Percentiles rank a stretch among this genome's conserved stretches.
Evolutionary conservation across 2,329 filamentous ascomycete genomes (phyloP).

Genomic region (Xylaria multiplex): DNA sequence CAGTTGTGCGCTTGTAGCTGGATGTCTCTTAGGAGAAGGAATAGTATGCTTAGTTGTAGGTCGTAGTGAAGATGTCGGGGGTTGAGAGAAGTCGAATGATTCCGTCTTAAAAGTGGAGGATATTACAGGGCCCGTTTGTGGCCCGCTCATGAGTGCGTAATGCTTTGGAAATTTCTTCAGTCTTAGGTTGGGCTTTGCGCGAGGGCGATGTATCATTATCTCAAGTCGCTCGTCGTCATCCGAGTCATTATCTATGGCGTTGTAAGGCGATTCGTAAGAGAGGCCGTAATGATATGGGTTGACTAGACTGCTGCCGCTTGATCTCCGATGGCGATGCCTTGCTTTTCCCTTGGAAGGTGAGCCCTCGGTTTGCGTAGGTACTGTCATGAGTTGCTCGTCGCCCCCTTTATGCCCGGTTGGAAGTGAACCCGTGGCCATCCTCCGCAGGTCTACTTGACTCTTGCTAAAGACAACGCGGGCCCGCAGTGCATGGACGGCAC

Average conservation of each 20-base stretch:
- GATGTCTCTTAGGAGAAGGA: slow-evolving; percentile 9
- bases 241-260: slow-evolving; percentile 57
- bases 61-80: slow-evolving; percentile 40
- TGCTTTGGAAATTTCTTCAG: slow-evolving; percentile 56
- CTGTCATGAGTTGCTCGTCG: slow-evolving; percentile 37
- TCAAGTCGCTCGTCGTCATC: slow-evolving; percentile 58
- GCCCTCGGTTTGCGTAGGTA: slow-evolving; percentile 28
- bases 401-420: slow-evolving; percentile 40
- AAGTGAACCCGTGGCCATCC: slow-evolving; percentile 53
- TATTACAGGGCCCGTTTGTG: slow-evolving; percentile 44
- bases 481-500: slow-evolving; percentile 74
- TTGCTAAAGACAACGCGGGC: slow-evolving; percentile 75
- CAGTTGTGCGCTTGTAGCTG: background rate
- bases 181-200: slow-evolving; percentile 52
- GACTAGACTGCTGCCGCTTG: slow-evolving; percentile 61
- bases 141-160: slow-evolving; percentile 49
- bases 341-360: slow-evolving; percentile 45
- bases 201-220: slow-evolving; percentile 51
- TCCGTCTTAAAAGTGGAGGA: slow-evolving; percentile 44
- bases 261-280: slow-evolving; percentile 52
- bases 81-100: slow-evolving; percentile 54
- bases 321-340: slow-evolving; percentile 57
- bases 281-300: slow-evolving; percentile 50
- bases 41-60: slow-evolving; percentile 8
- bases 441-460: slow-evolving; percentile 69